These are phyloP conservation scores for Plasmodium gallinaceum DNA, from an alignment of 169 alveolate species.

Conservation along the genomic window DNA sequence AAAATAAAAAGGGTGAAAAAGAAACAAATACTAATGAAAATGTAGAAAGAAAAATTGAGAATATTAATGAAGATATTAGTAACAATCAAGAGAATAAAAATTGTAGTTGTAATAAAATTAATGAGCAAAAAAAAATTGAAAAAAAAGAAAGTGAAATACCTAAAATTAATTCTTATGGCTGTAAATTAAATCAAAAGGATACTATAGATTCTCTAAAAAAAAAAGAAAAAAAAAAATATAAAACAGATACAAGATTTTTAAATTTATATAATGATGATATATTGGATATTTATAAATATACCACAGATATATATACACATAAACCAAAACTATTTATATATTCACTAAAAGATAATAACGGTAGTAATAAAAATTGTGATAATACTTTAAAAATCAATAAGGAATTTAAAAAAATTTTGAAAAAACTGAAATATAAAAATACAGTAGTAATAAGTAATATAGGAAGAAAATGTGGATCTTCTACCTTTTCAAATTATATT, in stretches of 20 bases:
- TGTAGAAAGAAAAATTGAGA: too few species aligned
- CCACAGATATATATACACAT: conserved; percentile 28
- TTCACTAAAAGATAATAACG: neutral
- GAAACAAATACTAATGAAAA: neutral
- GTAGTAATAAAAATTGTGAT: neutral
- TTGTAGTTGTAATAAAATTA: neutral
- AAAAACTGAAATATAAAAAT: conserved; percentile 22
- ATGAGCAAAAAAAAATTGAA: neutral
- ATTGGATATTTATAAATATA: conserved; percentile 34
- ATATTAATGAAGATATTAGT: neutral
- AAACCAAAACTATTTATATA: conserved; percentile 25
- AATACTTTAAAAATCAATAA: conserved; percentile 38
- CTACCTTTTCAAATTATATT: conserved; percentile 52
- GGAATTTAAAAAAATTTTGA: conserved; percentile 41
- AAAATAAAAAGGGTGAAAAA: neutral
- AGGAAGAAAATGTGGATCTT: conserved; percentile 37
- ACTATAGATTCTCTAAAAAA: conserved; percentile 9
- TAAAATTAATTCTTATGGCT: neutral
- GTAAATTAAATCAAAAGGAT: neutral
- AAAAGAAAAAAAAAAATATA: neutral
- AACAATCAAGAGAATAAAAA: neutral
- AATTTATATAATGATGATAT: conserved; percentile 29
- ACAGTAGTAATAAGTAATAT: conserved; percentile 65
- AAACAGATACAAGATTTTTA: neutral
- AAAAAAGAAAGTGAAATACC: neutral